These are phyloP conservation scores for Adansonia grandidieri DNA, from an alignment of 441 rosid species.

Conservation along the genomic window DNA sequence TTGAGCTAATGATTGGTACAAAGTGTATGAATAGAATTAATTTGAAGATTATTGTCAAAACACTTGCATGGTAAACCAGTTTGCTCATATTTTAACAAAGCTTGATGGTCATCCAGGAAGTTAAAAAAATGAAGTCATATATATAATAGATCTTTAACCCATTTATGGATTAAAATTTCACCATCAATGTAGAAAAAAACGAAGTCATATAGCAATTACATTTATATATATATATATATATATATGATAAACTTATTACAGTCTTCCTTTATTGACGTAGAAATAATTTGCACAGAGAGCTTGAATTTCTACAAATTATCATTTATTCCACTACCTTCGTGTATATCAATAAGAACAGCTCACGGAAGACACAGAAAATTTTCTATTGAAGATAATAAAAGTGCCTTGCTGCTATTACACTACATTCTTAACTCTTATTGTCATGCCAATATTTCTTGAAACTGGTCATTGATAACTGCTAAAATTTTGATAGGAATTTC, in stretches of 20 bases:
- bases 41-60: no score
- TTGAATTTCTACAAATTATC: background rate
- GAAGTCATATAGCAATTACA: background rate
- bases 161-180: background rate
- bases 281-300: background rate
- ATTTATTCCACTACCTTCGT: background rate
- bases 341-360: background rate
- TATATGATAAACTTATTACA: background rate
- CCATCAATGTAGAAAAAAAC: background rate
- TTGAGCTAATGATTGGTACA: background rate
- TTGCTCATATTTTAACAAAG: no score
- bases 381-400: background rate
- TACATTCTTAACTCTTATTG: background rate
- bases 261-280: background rate
- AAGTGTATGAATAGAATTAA: no score
- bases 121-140: no score
- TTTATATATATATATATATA: background rate
- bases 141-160: background rate
- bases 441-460: background rate
- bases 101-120: no score
- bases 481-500: slow-evolving; percentile 40
- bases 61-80: no score
- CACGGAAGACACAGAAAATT: background rate
- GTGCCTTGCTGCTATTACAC: background rate
- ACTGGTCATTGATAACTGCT: background rate